Percentiles rank a stretch among this genome's conserved stretches.
Conservation (phyloP, 2,329 filamentous ascomycete species). For the Hypoxylon rubiginosum region DNA sequence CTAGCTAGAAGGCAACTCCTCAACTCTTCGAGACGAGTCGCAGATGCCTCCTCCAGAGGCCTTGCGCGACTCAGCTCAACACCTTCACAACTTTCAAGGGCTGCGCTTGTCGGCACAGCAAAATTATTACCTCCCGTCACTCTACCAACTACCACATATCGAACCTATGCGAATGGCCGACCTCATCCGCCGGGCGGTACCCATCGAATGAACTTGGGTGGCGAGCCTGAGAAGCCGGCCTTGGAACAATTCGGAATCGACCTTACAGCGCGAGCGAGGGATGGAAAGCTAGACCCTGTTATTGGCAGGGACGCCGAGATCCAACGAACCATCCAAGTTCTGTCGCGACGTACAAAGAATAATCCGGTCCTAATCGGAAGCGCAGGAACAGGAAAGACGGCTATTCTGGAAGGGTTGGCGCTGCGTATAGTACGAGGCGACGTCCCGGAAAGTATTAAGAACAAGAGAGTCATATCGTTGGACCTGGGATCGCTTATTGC, state of each 20-base stretch:
- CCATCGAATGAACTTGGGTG: slow-evolving; percentile 90
- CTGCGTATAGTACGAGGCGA: slow-evolving; percentile 91
- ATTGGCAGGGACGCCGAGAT: slow-evolving; percentile 95
- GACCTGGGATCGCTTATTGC: slow-evolving; percentile 95
- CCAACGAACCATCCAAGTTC: slow-evolving; percentile 91
- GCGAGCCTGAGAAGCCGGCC: slow-evolving; percentile 82
- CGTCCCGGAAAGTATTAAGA: slow-evolving; percentile 95
- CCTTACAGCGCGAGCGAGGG: slow-evolving; percentile 84
- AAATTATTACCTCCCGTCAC: slow-evolving; percentile 35
- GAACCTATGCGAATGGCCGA: slow-evolving; percentile 76
- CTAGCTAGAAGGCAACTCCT: slow-evolving; percentile 57
- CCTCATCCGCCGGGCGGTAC: slow-evolving; percentile 93
- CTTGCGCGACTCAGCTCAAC: slow-evolving; percentile 42
- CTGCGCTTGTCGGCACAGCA: slow-evolving; percentile 41
- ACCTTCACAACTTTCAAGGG: slow-evolving; percentile 44
- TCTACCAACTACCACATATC: slow-evolving; percentile 47
- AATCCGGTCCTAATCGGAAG: slow-evolving; percentile 95
- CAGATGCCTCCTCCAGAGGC: slow-evolving; percentile 46
- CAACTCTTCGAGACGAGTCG: slow-evolving; percentile 53
- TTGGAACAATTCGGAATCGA: slow-evolving; percentile 93
- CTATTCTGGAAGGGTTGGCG: slow-evolving; percentile 90
- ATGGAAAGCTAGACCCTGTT: slow-evolving; percentile 94
- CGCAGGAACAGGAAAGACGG: slow-evolving; percentile 93
- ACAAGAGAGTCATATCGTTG: slow-evolving; percentile 88
- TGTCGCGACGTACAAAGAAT: slow-evolving; percentile 94